Evolutionary conservation across 148 eudicot genomes (phyloP).

Genomic region (Persicaria maculosa): DNA sequence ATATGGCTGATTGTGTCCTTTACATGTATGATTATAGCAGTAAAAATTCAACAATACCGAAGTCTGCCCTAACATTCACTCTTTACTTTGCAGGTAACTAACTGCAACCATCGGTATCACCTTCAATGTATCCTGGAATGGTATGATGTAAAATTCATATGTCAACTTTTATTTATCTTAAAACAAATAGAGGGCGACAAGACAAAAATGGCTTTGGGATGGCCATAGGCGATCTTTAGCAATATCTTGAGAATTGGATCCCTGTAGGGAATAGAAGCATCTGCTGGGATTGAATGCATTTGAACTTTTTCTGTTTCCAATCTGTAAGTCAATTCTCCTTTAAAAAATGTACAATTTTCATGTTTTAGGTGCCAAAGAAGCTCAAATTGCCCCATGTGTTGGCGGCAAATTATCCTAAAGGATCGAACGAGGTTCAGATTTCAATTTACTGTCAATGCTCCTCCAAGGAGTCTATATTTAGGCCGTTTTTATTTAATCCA

Average conservation of each 20-base stretch:
- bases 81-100: background rate
- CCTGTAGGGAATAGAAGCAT: background rate
- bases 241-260: too few relatives aligned
- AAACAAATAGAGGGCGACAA: too few relatives aligned
- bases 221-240: too few relatives aligned
- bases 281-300: background rate
- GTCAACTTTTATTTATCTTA: too few relatives aligned
- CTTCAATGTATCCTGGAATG: constrained; percentile 6
- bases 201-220: too few relatives aligned
- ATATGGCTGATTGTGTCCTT: background rate
- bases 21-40: background rate
- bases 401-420: background rate
- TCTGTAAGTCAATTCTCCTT: background rate
- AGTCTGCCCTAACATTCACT: background rate
- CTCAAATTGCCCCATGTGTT: constrained; percentile 1
- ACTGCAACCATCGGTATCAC: constrained; percentile 1
- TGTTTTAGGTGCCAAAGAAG: constrained; percentile 3
- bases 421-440: background rate
- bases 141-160: background rate
- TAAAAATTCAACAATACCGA: background rate
- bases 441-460: background rate
- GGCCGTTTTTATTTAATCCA: background rate
- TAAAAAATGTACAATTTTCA: background rate
- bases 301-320: background rate
- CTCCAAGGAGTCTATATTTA: background rate